Percentiles rank a stretch among this genome's conserved stretches.
phyloP scores from a whole-genome alignment of 345 rosid species.

The Nasturtium officinale region DNA sequence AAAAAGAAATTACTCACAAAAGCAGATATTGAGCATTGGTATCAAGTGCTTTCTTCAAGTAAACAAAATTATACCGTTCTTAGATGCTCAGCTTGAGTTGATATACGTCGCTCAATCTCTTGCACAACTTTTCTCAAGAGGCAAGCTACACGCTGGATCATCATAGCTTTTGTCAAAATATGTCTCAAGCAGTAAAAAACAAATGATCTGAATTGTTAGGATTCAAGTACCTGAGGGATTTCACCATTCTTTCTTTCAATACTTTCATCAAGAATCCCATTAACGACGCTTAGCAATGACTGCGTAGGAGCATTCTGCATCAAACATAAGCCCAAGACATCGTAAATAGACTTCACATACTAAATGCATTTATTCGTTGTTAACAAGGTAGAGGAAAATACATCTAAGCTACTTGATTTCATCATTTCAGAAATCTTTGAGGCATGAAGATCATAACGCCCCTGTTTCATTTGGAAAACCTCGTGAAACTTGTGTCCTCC shows the following conservation, averaged over 20 bases:
- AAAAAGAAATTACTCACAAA: constrained; percentile 18
- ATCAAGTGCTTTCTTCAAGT: neutral
- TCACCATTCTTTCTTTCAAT: constrained; percentile 73
- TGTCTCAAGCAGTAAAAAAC: neutral
- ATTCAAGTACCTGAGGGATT: constrained; percentile 77
- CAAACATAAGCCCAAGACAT: constrained; percentile 27
- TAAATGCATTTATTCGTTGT: too few relatives aligned
- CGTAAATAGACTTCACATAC: constrained; percentile 21
- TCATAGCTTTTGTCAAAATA: constrained; percentile 32
- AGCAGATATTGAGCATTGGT: neutral
- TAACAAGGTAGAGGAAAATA: constrained; percentile 34
- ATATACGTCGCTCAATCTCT: constrained; percentile 94
- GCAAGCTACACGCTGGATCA: constrained; percentile 81
- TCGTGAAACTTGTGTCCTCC: constrained; percentile 84
- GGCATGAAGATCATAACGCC: constrained; percentile 78
- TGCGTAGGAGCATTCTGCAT: constrained; percentile 94
- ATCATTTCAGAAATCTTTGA: constrained; percentile 87
- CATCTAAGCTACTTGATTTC: constrained; percentile 84
- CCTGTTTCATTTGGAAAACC: constrained; percentile 86
- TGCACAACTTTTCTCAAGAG: constrained; percentile 84
- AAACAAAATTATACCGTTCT: constrained; percentile 62
- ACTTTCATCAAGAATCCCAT: constrained; percentile 91
- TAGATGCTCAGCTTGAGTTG: constrained; percentile 95
- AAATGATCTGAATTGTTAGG: neutral
- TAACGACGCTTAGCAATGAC: constrained; percentile 82